Evolutionary conservation across 108 stramenopile species (phyloP).

Genomic region (Nitzschia sp.): DNA sequence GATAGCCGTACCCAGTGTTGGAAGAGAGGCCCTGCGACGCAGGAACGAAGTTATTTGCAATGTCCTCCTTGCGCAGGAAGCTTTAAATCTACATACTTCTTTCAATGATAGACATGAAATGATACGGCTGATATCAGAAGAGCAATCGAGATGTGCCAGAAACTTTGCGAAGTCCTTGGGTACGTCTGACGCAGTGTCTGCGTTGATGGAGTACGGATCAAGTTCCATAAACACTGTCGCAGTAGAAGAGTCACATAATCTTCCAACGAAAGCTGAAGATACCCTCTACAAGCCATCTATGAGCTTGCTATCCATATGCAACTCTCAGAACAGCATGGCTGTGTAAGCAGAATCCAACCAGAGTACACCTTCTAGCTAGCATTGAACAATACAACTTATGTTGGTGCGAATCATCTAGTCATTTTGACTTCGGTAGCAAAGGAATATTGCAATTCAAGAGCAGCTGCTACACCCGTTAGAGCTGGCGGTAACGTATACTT

Average conservation of each 20-base stretch:
- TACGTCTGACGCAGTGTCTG: conserved; percentile 11
- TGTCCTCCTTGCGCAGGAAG: conserved; percentile 1
- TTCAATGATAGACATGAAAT: not conserved
- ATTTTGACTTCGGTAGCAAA: too few relatives aligned
- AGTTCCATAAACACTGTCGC: too few relatives aligned
- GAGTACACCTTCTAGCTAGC: too few relatives aligned
- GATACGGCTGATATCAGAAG: conserved; percentile 12
- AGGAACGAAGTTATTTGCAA: conserved; percentile 7
- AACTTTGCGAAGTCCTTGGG: conserved; percentile 16
- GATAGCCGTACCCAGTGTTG: not conserved
- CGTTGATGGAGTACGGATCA: conserved; percentile 4
- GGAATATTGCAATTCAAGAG: too few relatives aligned
- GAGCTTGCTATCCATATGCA: not conserved
- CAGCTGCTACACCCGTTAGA: too few relatives aligned
- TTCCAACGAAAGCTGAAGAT: not conserved
- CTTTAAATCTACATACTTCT: not conserved
- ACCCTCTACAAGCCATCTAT: not conserved
- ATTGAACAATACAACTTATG: too few relatives aligned
- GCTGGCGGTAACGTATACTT: too few relatives aligned
- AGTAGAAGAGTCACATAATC: not conserved
- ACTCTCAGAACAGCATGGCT: not conserved
- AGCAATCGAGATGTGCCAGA: conserved; percentile 1
- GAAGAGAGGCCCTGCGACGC: not conserved
- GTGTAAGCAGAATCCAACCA: not conserved
- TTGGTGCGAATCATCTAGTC: too few relatives aligned